These are phyloP conservation scores for Cryptosporidium canis DNA, from an alignment of 169 alveolate genomes.

Conservation along the genomic window DNA sequence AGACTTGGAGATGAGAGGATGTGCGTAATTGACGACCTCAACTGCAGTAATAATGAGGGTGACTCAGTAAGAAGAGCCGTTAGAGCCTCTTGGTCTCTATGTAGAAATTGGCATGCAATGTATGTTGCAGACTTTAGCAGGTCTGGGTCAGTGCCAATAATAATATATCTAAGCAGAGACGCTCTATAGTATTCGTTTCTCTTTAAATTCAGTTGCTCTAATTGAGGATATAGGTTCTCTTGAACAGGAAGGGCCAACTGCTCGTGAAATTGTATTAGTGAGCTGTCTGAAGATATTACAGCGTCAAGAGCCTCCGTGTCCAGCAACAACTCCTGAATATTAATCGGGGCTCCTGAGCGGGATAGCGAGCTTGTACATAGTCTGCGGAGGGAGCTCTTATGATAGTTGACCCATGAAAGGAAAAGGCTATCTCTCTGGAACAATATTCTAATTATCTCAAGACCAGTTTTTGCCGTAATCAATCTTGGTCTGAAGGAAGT, in stretches of 20 bases:
- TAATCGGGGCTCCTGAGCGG: neutral
- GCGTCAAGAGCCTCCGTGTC: constrained; percentile 27
- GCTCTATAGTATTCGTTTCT: neutral
- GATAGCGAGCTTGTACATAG: constrained; percentile 15
- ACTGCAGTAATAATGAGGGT: constrained; percentile 47
- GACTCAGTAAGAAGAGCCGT: constrained; percentile 9
- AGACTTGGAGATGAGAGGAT: constrained; percentile 30
- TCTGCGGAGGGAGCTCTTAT: neutral
- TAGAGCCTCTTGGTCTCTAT: constrained; percentile 36
- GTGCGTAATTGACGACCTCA: constrained; percentile 19
- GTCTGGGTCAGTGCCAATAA: constrained; percentile 48
- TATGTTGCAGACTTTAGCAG: constrained; percentile 1
- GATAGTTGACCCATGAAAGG: constrained; percentile 37
- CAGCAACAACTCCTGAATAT: neutral
- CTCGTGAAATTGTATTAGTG: constrained; percentile 32
- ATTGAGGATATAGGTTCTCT: neutral
- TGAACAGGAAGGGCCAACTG: constrained; percentile 28
- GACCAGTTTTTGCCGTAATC: constrained; percentile 34
- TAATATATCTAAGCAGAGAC: constrained; percentile 25
- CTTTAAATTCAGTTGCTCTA: neutral
- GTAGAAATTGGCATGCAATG: constrained; percentile 19
- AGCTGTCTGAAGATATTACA: constrained; percentile 27
- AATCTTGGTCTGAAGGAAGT: constrained; percentile 17
- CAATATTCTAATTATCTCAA: constrained; percentile 45
- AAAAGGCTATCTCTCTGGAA: constrained; percentile 62